Evolutionary conservation across 805 yeast genomes (phyloP), one percentile per base, ranked within the genome.

Genomic region (Candida silvicultrix): DNA sequence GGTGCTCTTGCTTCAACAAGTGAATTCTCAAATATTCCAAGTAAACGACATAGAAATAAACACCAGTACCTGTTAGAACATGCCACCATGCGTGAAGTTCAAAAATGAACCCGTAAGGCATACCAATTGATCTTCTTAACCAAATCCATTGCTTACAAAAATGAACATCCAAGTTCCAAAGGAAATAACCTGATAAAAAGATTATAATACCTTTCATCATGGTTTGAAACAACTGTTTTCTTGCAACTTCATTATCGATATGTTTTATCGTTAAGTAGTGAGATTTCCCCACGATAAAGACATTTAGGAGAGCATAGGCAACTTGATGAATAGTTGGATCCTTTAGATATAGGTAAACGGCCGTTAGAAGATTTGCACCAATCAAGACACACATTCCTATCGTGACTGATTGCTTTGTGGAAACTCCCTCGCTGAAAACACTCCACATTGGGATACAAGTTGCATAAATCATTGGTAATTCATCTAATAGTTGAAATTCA

Each of bases 81-180:
- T 92, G 98, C 98, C 98, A 92, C 97, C 97, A 92, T 21, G 95
- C 96, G 59, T 92, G 98, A 25, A 95, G 85, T 64, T 92, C 98
- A 32, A 92, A 70, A 4, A 92, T 53, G 49, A 89, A 76, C 2
- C 98, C 98, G 44, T 83, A 76, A 2, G 97, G 97, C 68, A 85
- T 75, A 3, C 97, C 95, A 14, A 81, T 63, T 4, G 67, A 54
- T 48, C 94, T 75, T 63, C 97, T 76, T 15, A 78, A 58, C 7
- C 64, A 49, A 36, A 81, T 74, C 64, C 87, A 81, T 21, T 64
- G 62, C 15, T 68, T 54, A 63, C 98, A 92, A 46, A 84, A 75
- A 52, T 87, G 85, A 47, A 86, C 88, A 63, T 92, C 98, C 55
- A 88, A 63, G 60, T 89, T 89, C 98, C 98, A 92, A 47, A 89